A percentile compares a stretch with the other conserved stretches of the same genome.
Evolutionary conservation across 2,329 filamentous ascomycete species (phyloP).

Genomic region (Claviceps sorghi): DNA sequence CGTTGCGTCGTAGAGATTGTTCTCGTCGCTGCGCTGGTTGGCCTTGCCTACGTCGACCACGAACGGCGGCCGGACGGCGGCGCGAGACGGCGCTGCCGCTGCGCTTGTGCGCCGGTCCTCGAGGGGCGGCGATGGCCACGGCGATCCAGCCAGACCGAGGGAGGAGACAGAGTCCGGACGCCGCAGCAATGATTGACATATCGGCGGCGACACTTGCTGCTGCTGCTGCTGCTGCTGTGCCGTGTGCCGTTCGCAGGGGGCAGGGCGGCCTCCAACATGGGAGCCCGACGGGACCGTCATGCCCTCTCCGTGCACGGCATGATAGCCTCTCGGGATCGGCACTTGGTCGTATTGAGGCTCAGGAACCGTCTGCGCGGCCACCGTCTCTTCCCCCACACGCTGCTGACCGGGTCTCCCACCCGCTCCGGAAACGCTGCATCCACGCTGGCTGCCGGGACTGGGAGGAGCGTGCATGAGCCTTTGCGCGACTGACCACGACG

Average conservation of each 20-base stretch:
- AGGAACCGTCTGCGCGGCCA: background rate
- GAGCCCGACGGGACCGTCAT: slow-evolving; percentile 16
- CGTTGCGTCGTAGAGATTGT: slow-evolving; percentile 22
- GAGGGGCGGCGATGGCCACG: background rate
- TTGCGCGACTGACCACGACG: background rate
- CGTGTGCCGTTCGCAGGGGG: background rate
- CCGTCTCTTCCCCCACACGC: no score
- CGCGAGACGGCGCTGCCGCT: background rate
- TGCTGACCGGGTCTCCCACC: background rate
- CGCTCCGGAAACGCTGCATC: background rate
- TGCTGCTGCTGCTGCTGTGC: slow-evolving; percentile 5
- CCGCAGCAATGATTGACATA: background rate
- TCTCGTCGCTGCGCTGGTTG: slow-evolving; percentile 8
- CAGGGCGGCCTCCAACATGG: slow-evolving; percentile 7
- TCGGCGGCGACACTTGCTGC: background rate
- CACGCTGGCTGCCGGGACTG: background rate
- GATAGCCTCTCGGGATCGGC: slow-evolving; percentile 23
- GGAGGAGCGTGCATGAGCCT: background rate
- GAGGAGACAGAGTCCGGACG: slow-evolving; percentile 4
- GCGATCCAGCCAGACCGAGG: background rate
- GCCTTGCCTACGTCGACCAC: background rate
- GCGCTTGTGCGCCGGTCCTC: background rate
- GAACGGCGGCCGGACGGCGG: background rate
- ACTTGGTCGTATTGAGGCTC: slow-evolving; percentile 24
- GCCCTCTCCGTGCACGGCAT: slow-evolving; percentile 23